Evolutionary conservation across 176 grass and related monocot species (phyloP).

Genomic region (Cenchrus fungigraminus): DNA sequence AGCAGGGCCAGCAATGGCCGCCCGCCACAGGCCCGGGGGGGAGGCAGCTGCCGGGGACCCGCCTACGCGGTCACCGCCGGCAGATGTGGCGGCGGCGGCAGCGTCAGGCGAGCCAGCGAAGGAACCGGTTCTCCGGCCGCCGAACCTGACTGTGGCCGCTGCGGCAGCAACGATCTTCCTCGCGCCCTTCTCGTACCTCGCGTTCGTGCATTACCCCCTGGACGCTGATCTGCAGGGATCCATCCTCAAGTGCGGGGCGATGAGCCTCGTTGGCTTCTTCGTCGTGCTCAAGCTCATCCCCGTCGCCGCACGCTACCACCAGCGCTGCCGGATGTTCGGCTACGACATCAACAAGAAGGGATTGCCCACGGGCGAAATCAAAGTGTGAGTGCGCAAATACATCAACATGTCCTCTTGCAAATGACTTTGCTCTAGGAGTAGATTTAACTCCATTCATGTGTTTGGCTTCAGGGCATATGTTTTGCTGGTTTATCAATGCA

Average conservation of each 20-base stretch:
- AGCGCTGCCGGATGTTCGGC: constrained; percentile 80
- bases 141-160: constrained; percentile 60
- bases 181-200: constrained; percentile 88
- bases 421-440: not conserved
- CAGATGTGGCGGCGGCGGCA: not conserved
- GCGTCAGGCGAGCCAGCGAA: not conserved
- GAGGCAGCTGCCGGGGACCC: constrained; percentile 20
- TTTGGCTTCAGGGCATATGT: constrained; percentile 9
- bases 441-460: not conserved
- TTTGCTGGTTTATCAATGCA: not conserved
- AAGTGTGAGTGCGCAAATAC: constrained; percentile 69
- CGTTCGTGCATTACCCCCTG: constrained; percentile 78
- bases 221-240: constrained; percentile 66
- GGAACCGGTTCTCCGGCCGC: constrained; percentile 61
- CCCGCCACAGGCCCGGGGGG: constrained; percentile 51
- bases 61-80: constrained; percentile 20
- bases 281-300: constrained; percentile 73
- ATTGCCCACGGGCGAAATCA: constrained; percentile 73
- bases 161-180: constrained; percentile 58
- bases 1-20: constrained; percentile 37
- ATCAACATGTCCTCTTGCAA: not conserved
- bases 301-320: constrained; percentile 78
- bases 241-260: constrained; percentile 73
- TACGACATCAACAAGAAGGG: constrained; percentile 98
- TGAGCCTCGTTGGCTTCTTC: constrained; percentile 75